phyloP scores from a whole-genome alignment of 257 asterid species.

The Gentiana dahurica region DNA sequence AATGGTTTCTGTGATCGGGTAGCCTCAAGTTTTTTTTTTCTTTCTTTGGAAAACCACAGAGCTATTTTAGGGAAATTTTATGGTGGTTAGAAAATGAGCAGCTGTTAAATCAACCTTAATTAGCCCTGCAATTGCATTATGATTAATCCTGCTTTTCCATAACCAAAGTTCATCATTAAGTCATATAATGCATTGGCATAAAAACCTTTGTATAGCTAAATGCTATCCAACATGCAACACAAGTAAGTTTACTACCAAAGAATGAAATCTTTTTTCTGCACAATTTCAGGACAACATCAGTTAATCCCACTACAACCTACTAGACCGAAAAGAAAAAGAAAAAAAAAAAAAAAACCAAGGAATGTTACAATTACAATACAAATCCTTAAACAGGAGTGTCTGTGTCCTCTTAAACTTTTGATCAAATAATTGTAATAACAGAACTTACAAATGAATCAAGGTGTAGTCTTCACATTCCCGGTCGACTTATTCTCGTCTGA shows the following conservation, averaged over 20 bases:
- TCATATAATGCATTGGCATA: background rate
- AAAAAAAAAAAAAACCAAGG: slow-evolving; percentile 9
- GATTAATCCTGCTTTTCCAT: no score
- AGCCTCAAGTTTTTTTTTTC: background rate
- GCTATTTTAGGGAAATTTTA: background rate
- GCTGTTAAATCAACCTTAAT: background rate
- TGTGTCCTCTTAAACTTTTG: slow-evolving; percentile 1
- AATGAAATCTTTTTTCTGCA: background rate
- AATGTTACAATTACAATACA: slow-evolving; percentile 7
- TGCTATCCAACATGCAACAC: no score
- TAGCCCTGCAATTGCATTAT: background rate
- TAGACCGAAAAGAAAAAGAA: slow-evolving; percentile 1
- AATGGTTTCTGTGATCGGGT: background rate
- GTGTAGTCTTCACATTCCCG: slow-evolving; percentile 44
- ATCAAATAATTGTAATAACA: slow-evolving; percentile 4
- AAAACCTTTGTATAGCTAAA: no score
- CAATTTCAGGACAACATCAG: slow-evolving; percentile 1
- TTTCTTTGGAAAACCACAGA: slow-evolving; percentile 1
- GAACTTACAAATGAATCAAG: slow-evolving; percentile 16
- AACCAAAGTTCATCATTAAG: no score
- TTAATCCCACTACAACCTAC: slow-evolving; percentile 11
- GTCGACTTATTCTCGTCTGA: slow-evolving; percentile 60
- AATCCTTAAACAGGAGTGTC: slow-evolving; percentile 9
- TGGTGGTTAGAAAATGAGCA: background rate
- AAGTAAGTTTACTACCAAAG: background rate